Percentiles rank a stretch among this genome's conserved stretches.
Evolutionary conservation across 257 asterid genomes (phyloP).

Genomic region (Ilex aquifolium): DNA sequence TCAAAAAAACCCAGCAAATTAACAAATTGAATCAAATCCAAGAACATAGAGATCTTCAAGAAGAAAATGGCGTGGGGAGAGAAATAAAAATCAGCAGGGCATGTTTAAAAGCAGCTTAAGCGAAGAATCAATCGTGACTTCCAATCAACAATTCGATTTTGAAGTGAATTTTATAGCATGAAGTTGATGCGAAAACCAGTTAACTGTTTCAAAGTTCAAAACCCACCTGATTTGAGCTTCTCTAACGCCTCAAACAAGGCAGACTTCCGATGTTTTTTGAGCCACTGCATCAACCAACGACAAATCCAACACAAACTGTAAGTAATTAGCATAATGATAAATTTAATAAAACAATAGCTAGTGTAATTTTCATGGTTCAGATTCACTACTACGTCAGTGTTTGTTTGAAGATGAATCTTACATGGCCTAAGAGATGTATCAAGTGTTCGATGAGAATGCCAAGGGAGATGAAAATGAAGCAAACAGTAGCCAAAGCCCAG

Average conservation of each 20-base stretch:
- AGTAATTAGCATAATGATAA: no score
- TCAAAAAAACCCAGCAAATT: not conserved
- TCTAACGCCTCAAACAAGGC: conserved; percentile 61
- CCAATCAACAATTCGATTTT: no score
- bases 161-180: no score
- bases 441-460: conserved; percentile 54
- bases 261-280: conserved; percentile 49
- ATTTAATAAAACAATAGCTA: not conserved
- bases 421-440: conserved; percentile 50
- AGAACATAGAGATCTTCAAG: not conserved
- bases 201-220: no score
- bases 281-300: conserved; percentile 43
- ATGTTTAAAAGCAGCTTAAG: no score
- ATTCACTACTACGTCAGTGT: no score
- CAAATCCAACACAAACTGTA: not conserved
- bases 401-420: conserved; percentile 12
- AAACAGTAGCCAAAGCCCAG: conserved; percentile 86
- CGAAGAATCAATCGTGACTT: no score
- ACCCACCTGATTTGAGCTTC: conserved; percentile 58
- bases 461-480: conserved; percentile 54
- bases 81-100: not conserved
- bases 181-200: no score
- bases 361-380: no score
- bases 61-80: not conserved
- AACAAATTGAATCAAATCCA: not conserved